Conservation (phyloP, 2,329 filamentous ascomycete genomes). For the Penicillium sp. region DNA sequence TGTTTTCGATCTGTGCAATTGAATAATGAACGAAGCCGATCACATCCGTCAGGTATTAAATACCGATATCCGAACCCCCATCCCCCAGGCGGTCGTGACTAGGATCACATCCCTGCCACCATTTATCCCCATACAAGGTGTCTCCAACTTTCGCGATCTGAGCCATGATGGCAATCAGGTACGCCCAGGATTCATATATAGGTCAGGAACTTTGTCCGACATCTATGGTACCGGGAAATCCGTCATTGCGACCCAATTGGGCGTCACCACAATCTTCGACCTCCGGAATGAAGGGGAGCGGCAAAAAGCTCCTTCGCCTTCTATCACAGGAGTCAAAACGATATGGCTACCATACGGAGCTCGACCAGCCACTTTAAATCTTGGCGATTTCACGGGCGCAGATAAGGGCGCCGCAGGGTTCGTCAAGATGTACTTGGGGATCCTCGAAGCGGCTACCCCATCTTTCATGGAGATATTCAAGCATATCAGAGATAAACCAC, state of each 20-base stretch:
- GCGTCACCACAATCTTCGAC: conserved; percentile 66
- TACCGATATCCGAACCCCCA: conserved; percentile 22
- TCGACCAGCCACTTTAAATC: conserved; percentile 35
- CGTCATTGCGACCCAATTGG: conserved; percentile 50
- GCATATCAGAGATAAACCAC: conserved; percentile 51
- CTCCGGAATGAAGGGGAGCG: conserved; percentile 56
- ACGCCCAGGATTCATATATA: conserved; percentile 58
- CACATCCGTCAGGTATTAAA: conserved; percentile 19
- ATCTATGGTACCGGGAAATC: conserved; percentile 54
- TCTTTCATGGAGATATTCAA: conserved; percentile 59
- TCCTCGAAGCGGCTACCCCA: conserved; percentile 61
- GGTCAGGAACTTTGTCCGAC: conserved; percentile 63
- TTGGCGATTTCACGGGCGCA: conserved; percentile 39
- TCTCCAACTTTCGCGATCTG: conserved; percentile 29
- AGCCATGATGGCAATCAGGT: conserved; percentile 33
- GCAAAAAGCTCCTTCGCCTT: conserved; percentile 45
- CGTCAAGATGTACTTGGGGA: conserved; percentile 64
- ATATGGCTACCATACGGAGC: conserved; percentile 50
- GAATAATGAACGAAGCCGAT: conserved; percentile 17
- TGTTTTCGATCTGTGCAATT: not conserved
- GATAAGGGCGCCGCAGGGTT: conserved; percentile 62
- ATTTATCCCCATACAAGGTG: conserved; percentile 24
- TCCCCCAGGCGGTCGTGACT: conserved; percentile 18
- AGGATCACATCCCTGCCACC: conserved; percentile 25
- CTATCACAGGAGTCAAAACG: conserved; percentile 56